phyloP scores from a whole-genome alignment of 176 grass and related monocot species.

The Juncus effusus region DNA sequence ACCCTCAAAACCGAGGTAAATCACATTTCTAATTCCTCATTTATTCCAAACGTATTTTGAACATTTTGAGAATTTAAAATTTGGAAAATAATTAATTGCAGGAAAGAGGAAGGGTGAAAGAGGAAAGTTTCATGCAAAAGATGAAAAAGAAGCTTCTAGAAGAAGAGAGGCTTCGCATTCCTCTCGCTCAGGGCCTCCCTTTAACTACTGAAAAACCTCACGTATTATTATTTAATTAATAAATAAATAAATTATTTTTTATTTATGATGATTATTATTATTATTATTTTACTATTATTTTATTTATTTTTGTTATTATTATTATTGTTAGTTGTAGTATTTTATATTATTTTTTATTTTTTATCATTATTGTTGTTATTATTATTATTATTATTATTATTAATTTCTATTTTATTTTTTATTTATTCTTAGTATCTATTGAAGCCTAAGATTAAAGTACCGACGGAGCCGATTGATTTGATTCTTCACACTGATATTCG shows the following conservation, averaged over 20 bases:
- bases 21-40: background rate
- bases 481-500: constrained; percentile 66
- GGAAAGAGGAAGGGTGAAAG: constrained; percentile 79
- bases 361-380: too few relatives aligned
- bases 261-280: background rate
- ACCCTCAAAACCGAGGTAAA: constrained; percentile 80
- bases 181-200: constrained; percentile 63
- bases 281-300: background rate
- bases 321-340: background rate
- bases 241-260: background rate
- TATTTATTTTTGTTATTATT: constrained; percentile 6
- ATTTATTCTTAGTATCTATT: constrained; percentile 19
- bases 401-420: background rate
- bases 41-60: background rate
- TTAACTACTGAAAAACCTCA: constrained; percentile 76
- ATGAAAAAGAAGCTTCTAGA: constrained; percentile 54
- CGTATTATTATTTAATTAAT: constrained; percentile 32
- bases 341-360: background rate
- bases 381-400: too few relatives aligned
- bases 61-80: constrained; percentile 2
- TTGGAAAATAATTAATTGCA: constrained; percentile 21
- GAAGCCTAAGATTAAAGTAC: constrained; percentile 55
- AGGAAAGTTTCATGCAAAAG: constrained; percentile 50
- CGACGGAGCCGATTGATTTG: constrained; percentile 57
- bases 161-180: constrained; percentile 62